Base-by-base conservation (phyloP, 2,329 filamentous ascomycete species). In the Scedosporium apiospermum region DNA sequence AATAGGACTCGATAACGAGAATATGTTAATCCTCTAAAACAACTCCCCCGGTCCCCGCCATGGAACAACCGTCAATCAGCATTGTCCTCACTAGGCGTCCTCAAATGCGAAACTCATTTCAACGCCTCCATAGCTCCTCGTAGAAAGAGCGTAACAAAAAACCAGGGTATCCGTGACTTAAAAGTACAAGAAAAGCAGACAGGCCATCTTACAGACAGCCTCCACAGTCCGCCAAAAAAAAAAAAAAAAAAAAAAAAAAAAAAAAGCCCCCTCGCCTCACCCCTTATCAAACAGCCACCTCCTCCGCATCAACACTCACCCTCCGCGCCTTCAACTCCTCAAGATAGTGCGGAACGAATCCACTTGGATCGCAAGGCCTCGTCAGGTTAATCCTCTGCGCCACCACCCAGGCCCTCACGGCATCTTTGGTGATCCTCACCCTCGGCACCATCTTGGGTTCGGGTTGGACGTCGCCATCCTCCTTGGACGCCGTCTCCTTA, bases 331-430 rank as follows among this genome's bases (percentile, higher is more conserved):
- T 73, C 30, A 68, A 65, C 68, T 78, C 81, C 58, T 81, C 74
- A 12, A 84, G 84, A 72, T 88, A 89, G 61, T 85, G 82, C 65
- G 88, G 84, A 6, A 88, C 74, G 67, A 96, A 96, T 1, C 90
- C 91, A 1, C 86, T 82, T 4, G 87, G 82, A 72, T 90, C 88
- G 61, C 95, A 90, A 1, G 87, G 81, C 68, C 81, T 82, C 61
- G 84, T 81, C 60, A 93, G 71, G 60, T 80, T 81, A 63, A 93
- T 83, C 55, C 78, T 76, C 68, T 91, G 82, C 63, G 74, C 76
- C 58, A 80, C 77, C 10, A 88, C 84, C 86, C 90, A 96, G 49
- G 80, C 80, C 68, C 86, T 79, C 5, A 96, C 76, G 3, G 77
- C 79, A 41, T 78, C 75, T 71, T 81, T 83, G 64, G 82, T 80